These are phyloP conservation scores for Amanita pseudoporphyria DNA, from an alignment of 768 basidiomycete genomes.

Conservation along the genomic window DNA sequence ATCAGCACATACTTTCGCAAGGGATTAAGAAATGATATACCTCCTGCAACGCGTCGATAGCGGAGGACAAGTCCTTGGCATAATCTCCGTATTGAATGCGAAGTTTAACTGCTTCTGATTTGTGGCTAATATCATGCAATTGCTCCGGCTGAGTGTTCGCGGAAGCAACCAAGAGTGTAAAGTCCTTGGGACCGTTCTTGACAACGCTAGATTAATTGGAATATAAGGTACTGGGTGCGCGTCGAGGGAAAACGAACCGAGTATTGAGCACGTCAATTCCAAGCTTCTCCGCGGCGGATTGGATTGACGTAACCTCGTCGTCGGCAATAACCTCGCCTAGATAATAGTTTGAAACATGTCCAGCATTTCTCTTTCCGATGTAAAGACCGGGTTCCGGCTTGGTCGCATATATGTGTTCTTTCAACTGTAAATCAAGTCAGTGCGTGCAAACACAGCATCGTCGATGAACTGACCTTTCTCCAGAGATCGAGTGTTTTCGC, in stretches of 20 bases:
- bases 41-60: constrained; percentile 47
- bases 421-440: constrained; percentile 35
- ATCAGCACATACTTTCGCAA: neutral
- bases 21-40: constrained; percentile 20
- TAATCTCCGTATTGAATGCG: constrained; percentile 74
- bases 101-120: constrained; percentile 37
- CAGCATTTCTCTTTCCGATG: constrained; percentile 71
- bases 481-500: constrained; percentile 49
- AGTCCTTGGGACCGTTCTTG: constrained; percentile 54
- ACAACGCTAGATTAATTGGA: constrained; percentile 41
- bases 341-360: constrained; percentile 83
- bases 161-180: constrained; percentile 71
- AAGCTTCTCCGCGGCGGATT: constrained; percentile 64
- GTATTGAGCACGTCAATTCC: constrained; percentile 77
- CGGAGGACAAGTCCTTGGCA: constrained; percentile 42
- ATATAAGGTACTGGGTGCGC: neutral
- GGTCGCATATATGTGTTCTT: constrained; percentile 63
- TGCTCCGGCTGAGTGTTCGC: constrained; percentile 30
- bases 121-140: constrained; percentile 36
- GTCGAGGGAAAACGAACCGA: constrained; percentile 33
- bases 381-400: constrained; percentile 57
- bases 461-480: constrained; percentile 36
- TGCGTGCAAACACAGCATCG: neutral
- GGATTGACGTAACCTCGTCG: constrained; percentile 68
- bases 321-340: constrained; percentile 65